Evolutionary conservation across 495 filamentous ascomycete species (phyloP), one percentile per base, ranked within the genome.

Genomic region (Parathielavia appendiculata): DNA sequence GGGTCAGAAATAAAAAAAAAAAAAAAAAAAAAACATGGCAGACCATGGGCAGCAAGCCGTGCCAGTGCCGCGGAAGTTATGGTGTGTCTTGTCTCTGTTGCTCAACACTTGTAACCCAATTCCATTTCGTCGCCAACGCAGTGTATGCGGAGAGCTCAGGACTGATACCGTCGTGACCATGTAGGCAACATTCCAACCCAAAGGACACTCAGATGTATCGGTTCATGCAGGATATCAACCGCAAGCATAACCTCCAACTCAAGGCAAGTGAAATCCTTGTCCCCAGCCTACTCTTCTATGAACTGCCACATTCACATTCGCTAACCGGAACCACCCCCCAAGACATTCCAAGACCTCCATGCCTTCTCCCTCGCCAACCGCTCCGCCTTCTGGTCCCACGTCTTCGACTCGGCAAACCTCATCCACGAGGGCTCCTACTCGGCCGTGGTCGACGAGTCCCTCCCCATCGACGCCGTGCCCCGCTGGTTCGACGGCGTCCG

Each of bases 381-480:
- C n/a, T 69, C 81, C 8, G 72, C 78, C 35, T 92, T 92, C 73
- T 92, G 82, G 79, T 75, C 76, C 14, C 77, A 84, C 54, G 63
- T 83, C 55, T 89, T 86, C 73, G 72, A 83, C 30, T 75, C 75
- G 41, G 66, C 78, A 38, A 75, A 76, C 40, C 68, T 89, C 41
- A 83, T 92, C 54, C 74, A 87, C 64, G 75, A 75, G 40, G 88
- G 87, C 43, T 62, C 68, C 1, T 84, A 83, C 64, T 75, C 67
- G 1, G 65, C 56, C 26, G 85, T 85, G n/a, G 80, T 90, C 19
- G 87, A 92, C 66, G 82, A 89, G 64, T 75, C 67, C 34, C 77
- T 77, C 17, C 80, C 82, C 36, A 88, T 92, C 63, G 84, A 91
- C 61, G 75, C 76, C 23, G 74, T 90, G 8, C 86, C 87, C 5